Evolutionary conservation across 345 rosid genomes (phyloP), one percentile per base, ranked within the genome.

Genomic region (Trapa incisa): DNA sequence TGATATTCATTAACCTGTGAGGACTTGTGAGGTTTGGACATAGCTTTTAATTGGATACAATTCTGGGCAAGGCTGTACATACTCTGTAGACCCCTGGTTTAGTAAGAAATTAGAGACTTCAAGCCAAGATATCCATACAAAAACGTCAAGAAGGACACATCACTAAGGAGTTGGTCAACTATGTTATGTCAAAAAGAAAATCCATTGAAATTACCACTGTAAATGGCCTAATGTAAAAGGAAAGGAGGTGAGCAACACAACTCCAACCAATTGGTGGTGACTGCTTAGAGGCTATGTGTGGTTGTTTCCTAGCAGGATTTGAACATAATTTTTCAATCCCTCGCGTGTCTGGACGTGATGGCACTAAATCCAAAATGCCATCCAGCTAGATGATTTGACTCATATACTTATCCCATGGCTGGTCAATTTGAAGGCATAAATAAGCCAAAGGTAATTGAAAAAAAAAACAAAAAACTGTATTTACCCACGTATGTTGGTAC

Each of bases 381-480:
- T 87, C 95, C 79, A 91, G 77, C 78, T 91, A 90, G 58, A 81
- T 83, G 73, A 93, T 83, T 74, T 86, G 94, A 67, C 84, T 80
- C 69, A 91, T 91, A 97, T 97, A 93, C 77, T 76, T 91, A 79
- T 93, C 99, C 92, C 97, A 90, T 58, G 95, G 89, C 97, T 91
- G 71, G 67, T 64, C 47, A 73, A 71, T 61, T 35, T 57, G 14
- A 29, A 73, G 48, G 56, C 33, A 52, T 68, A 73, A 36, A 22
- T 0, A 22, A 56, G 39, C 37, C 22, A 38, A 36, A 73, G 16
- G 17, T 61, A 58, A 22, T 61, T 54, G 61, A 67, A 58, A 68
- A 39, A 64, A 57, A 36, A 68, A 22, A 22, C 29, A 22, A 22
- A 22, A 22, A 22, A 22, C 29, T 22, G 29, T 22, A 22, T 22